Percentiles rank a stretch among this genome's conserved stretches.
Evolutionary conservation across 2,329 filamentous ascomycete genomes (phyloP).

Genomic region (Catunica adiposa): DNA sequence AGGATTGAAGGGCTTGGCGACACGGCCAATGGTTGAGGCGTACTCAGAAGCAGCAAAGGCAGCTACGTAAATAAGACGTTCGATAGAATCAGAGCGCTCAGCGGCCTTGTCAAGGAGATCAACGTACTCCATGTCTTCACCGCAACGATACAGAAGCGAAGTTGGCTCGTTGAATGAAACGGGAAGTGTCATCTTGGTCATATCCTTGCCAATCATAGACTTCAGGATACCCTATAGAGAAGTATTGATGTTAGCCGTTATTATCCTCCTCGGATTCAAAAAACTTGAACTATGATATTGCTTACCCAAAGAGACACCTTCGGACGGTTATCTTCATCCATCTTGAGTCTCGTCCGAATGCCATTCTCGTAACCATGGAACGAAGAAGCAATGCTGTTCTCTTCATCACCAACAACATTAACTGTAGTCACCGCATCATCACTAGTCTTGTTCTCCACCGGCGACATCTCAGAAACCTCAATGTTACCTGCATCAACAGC

Average conservation of each 20-base stretch:
- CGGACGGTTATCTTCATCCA: slow-evolving; percentile 82
- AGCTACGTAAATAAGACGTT: slow-evolving; percentile 85
- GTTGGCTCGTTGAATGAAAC: slow-evolving; percentile 98
- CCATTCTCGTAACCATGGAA: slow-evolving; percentile 89
- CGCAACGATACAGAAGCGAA: slow-evolving; percentile 81
- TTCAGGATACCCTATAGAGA: slow-evolving; percentile 67
- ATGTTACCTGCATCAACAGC: slow-evolving; percentile 88
- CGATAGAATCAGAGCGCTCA: slow-evolving; percentile 69
- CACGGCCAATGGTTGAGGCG: slow-evolving; percentile 87
- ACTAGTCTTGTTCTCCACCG: slow-evolving; percentile 29
- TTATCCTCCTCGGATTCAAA: neutral
- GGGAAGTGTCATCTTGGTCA: slow-evolving; percentile 98
- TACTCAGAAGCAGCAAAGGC: slow-evolving; percentile 95
- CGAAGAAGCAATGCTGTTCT: slow-evolving; percentile 52
- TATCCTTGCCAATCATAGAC: slow-evolving; percentile 99
- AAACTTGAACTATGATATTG: slow-evolving; percentile 14
- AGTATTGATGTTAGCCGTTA: neutral
- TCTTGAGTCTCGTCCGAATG: slow-evolving; percentile 59
- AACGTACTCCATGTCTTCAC: slow-evolving; percentile 96
- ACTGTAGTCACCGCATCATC: slow-evolving; percentile 18
- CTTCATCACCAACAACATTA: slow-evolving; percentile 22
- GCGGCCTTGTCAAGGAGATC: slow-evolving; percentile 81
- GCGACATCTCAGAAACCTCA: slow-evolving; percentile 55
- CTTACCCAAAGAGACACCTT: slow-evolving; percentile 93
- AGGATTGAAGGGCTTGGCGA: slow-evolving; percentile 96